Base-by-base conservation (phyloP, 139 green algal species). In the Coelastrella sp. region DNA sequence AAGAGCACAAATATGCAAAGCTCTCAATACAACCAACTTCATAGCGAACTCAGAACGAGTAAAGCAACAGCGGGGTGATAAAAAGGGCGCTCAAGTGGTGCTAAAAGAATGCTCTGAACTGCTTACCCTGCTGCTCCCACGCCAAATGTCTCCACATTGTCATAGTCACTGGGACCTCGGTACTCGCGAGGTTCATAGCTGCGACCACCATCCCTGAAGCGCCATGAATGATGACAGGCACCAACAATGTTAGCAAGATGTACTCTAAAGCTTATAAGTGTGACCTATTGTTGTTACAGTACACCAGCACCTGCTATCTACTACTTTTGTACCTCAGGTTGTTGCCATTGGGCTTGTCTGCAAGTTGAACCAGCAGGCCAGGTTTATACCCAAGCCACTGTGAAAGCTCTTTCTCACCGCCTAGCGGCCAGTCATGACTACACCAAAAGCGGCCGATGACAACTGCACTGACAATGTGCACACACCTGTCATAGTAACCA, bases 81-180 rank as follows among this genome's bases (percentile, higher is more conserved):
- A 7, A 2, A 7, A 54, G 73, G 11, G 16, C 73, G 61, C 11
- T 10, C 61, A 71, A 71, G 11, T 71, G 10, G 8, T 71, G 61
- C 61, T 19, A 4, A 13, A 71, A 71, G 61, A 10, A 71, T 71
- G 61, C 3, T 13, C 61, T 71, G 19, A 58, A 47, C 65, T 64
- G 19, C 86, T 85, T 60, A 85, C 86, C 76, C 86, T 80, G 86
- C 86, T 22, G 76, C 75, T 5, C 61, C 86, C n/a, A 56, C n/a
- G 7, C 86, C 86, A 86, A 90, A 90, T 19, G 86, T 90, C 61
- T 90, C 86, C 61, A 71, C 86, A 10, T 90, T 90, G 86, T 90
- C 76, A 73, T 90, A 86, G 19, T 90, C 86, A 54, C 32, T 75
- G 76, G 86, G 86, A 6, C 86, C 86, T 11, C 86, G 76, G n/a